phyloP scores from a whole-genome alignment of 2,329 filamentous ascomycete genomes.

The Remersonia thermophila region DNA sequence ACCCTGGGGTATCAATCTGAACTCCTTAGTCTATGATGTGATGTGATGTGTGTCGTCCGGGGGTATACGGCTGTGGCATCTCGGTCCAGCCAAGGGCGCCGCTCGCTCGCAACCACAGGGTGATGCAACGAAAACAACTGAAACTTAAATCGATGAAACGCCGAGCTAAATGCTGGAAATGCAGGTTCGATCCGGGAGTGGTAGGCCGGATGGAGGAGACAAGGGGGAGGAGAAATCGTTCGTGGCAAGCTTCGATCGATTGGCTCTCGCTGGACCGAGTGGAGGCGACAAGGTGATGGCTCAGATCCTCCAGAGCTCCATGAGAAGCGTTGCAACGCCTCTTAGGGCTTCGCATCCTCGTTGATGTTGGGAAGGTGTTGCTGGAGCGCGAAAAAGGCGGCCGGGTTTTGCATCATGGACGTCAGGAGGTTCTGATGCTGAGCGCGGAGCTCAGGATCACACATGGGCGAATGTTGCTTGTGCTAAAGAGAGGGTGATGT shows the following conservation, averaged over 20 bases:
- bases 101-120: slow-evolving; percentile 1
- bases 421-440: slow-evolving; percentile 26
- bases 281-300: background rate
- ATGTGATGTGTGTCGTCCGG: background rate
- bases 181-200: slow-evolving; percentile 2
- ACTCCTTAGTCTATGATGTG: background rate
- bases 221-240: slow-evolving; percentile 1
- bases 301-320: background rate
- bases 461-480: slow-evolving; percentile 74
- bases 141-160: slow-evolving; percentile 10
- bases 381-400: slow-evolving; percentile 16
- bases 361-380: slow-evolving; percentile 29
- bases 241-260: background rate
- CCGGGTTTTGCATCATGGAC: slow-evolving; percentile 21
- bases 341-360: slow-evolving; percentile 28
- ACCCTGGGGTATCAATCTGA: background rate
- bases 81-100: background rate
- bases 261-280: background rate
- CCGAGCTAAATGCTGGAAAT: slow-evolving; percentile 15
- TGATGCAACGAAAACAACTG: slow-evolving; percentile 13
- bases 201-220: background rate
- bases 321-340: background rate
- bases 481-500: slow-evolving; percentile 33
- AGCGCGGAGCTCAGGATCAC: slow-evolving; percentile 64
- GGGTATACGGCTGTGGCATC: background rate